phyloP scores from a whole-genome alignment of 1,284 basidiomycete species.

The Papiliotrema flavescens region DNA sequence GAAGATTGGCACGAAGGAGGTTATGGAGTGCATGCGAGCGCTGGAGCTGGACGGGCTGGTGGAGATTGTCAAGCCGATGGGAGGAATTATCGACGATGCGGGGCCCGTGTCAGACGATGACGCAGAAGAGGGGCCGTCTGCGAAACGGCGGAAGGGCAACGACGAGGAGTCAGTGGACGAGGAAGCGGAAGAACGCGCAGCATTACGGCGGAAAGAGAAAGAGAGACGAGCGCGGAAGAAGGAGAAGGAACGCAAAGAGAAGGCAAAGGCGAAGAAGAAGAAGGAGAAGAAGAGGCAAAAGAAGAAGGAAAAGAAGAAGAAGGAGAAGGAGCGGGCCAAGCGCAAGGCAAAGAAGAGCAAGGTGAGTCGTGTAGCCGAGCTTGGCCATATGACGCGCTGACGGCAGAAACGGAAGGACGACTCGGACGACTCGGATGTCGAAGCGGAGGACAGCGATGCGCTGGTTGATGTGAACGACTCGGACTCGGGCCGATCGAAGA shows the following conservation, averaged over 20 bases:
- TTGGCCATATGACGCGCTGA: background rate
- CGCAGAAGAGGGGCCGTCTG: constrained; percentile 13
- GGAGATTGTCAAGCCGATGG: constrained; percentile 44
- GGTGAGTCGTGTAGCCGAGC: constrained; percentile 18
- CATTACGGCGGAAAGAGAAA: constrained; percentile 23
- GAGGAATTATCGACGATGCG: constrained; percentile 26
- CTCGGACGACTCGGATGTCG: constrained; percentile 13
- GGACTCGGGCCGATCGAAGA: background rate
- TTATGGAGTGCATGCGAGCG: constrained; percentile 48
- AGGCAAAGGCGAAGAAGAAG: constrained; percentile 28
- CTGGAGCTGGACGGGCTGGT: constrained; percentile 45
- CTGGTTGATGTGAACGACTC: constrained; percentile 10
- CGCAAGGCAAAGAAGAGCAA: constrained; percentile 21
- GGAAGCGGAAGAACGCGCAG: constrained; percentile 15
- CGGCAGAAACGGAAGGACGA: constrained; percentile 6
- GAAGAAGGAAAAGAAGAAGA: constrained; percentile 27
- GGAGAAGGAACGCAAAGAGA: constrained; percentile 31
- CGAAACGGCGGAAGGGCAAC: constrained; percentile 16
- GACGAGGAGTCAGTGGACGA: constrained; percentile 12
- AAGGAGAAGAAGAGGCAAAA: constrained; percentile 28
- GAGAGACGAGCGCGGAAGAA: constrained; percentile 22
- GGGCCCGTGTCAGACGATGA: constrained; percentile 23
- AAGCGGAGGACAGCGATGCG: constrained; percentile 11
- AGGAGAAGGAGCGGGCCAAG: constrained; percentile 30
- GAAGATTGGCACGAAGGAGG: constrained; percentile 39